phyloP scores from a whole-genome alignment of 139 green algal genomes.

The Asterochloris sp. region DNA sequence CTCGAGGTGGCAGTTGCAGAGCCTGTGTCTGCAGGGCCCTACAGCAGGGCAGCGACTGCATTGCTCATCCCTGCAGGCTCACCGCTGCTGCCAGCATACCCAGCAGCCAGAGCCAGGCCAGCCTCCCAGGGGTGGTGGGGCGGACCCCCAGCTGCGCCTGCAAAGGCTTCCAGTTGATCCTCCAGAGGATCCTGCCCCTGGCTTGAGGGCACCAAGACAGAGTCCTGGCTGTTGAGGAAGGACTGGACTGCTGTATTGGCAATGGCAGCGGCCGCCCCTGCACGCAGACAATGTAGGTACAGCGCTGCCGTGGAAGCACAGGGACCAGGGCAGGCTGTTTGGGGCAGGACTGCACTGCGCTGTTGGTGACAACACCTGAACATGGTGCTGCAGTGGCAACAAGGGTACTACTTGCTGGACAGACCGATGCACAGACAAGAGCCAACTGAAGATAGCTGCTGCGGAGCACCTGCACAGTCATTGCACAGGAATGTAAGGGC shows the following conservation, averaged over 20 bases:
- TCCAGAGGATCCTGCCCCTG: constrained; percentile 56
- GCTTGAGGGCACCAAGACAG: constrained; percentile 61
- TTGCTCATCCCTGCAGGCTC: not conserved
- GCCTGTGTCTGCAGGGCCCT: not conserved
- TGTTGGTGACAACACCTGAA: too few species aligned
- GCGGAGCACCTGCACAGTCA: too few species aligned
- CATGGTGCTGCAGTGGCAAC: too few species aligned
- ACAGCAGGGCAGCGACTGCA: too few species aligned
- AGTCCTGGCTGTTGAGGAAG: constrained; percentile 55
- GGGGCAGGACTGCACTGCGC: too few species aligned
- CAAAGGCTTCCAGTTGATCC: constrained; percentile 57
- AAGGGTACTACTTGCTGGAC: too few species aligned
- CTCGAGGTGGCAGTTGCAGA: not conserved
- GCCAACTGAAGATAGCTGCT: too few species aligned
- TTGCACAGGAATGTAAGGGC: too few species aligned
- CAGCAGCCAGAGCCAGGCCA: constrained; percentile 32
- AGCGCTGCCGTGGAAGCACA: too few species aligned
- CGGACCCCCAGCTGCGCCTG: constrained; percentile 50
- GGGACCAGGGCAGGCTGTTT: too few species aligned
- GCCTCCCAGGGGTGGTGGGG: constrained; percentile 57
- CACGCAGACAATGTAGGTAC: not conserved
- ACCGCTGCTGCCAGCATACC: constrained; percentile 20
- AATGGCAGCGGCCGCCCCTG: constrained; percentile 33
- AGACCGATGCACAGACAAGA: too few species aligned
- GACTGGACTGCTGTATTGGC: constrained; percentile 29